phyloP scores from a whole-genome alignment of 257 asterid species.

The Sherardia arvensis region DNA sequence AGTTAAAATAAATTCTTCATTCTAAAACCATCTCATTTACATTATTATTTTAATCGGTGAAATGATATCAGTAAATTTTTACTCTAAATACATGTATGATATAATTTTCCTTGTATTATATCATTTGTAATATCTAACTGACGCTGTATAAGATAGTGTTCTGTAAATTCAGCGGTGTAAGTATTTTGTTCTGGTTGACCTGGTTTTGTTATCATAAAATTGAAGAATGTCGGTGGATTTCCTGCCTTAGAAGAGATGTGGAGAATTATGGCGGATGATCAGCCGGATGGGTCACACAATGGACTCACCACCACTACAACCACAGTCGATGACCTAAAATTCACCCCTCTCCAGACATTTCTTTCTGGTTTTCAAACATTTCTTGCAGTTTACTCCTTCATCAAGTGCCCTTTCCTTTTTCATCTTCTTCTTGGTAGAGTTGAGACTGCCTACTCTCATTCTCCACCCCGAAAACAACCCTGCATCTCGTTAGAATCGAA shows the following conservation, averaged over 20 bases:
- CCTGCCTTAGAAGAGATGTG: slow-evolving; percentile 13
- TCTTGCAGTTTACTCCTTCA: background rate
- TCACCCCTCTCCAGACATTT: no score
- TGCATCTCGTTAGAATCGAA: background rate
- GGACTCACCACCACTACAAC: slow-evolving; percentile 7
- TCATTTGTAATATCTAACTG: no score
- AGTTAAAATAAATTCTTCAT: no score
- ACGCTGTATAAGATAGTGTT: no score
- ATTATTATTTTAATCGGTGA: no score
- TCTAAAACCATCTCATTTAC: no score
- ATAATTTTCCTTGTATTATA: no score
- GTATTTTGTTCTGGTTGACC: no score
- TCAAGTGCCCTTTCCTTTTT: background rate
- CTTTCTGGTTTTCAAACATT: background rate
- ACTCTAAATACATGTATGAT: no score
- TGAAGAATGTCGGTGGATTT: background rate
- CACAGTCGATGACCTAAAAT: background rate
- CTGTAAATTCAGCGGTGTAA: no score
- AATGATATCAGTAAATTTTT: no score
- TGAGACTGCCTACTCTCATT: slow-evolving; percentile 6
- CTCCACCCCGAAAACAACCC: slow-evolving; percentile 1
- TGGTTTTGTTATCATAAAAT: no score
- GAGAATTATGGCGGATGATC: background rate
- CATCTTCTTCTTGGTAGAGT: background rate
- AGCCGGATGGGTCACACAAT: slow-evolving; percentile 4